Evolutionary conservation across 495 filamentous ascomycete genomes (phyloP).

Genomic region (Talaromyces proteolyticus): DNA sequence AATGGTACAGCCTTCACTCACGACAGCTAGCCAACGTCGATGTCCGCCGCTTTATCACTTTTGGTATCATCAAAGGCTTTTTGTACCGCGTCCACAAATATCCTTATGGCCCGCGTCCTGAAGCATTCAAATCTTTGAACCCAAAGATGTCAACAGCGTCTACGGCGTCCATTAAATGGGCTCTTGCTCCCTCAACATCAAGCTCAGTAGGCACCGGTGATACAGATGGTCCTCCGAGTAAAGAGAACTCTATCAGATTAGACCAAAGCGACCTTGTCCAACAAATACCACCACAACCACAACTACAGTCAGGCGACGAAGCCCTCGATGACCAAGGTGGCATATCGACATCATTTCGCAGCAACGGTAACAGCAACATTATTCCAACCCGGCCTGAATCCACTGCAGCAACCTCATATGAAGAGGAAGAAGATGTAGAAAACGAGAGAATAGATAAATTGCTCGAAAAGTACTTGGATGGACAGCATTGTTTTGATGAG

Average conservation of each 20-base stretch:
- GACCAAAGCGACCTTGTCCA: neutral
- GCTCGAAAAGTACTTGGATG: constrained; percentile 68
- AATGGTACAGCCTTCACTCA: constrained; percentile 71
- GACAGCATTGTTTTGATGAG: constrained; percentile 81
- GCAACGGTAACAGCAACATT: constrained; percentile 2
- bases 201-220: neutral
- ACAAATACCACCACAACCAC: neutral
- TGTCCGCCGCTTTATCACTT: constrained; percentile 85
- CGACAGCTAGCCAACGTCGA: constrained; percentile 68
- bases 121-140: constrained; percentile 2
- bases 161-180: neutral
- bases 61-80: constrained; percentile 92
- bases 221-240: neutral
- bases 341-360: neutral
- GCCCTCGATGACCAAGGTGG: neutral
- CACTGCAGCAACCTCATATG: neutral
- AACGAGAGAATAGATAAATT: constrained; percentile 34
- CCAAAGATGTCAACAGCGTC: neutral
- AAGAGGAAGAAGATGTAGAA: constrained; percentile 22
- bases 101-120: constrained; percentile 54
- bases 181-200: neutral
- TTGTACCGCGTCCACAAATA: constrained; percentile 94
- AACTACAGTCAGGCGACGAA: neutral
- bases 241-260: neutral
- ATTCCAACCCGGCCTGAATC: constrained; percentile 8